Evolutionary conservation across 805 yeast genomes (phyloP), one percentile per base, ranked within the genome.

Genomic region (Saccharomycopsis microspora): DNA sequence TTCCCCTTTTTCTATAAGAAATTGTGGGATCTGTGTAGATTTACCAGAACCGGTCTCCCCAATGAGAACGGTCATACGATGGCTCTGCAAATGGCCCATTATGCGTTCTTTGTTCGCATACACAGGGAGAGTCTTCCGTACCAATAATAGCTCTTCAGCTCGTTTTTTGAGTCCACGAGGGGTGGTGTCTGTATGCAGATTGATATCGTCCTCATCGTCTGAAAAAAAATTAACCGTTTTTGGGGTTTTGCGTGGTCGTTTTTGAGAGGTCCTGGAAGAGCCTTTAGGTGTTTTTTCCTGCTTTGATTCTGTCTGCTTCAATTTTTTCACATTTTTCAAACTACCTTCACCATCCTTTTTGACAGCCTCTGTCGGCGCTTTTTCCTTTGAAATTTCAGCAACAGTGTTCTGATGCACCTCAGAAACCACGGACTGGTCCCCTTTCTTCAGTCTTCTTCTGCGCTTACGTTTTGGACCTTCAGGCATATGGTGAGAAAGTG

Each of bases 41-140:
- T 90, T 90, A 69, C 97, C 97, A 5, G 96, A 86, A 64, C 98
- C 98, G 0, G 98, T 90, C 60, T 90, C 97, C 64, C 97, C 97
- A 60, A 93, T 84, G 19, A 90, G 70, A 1, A 90, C 78, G 0
- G 89, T 78, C 4, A 88, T 94, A 53, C 74, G 80, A 56, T 81
- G 75, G 7, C 65, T 51, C 3, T 64, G 49, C 2, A 90, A 59
- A 52, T 78, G 75, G 6, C 71, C 65, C 51, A 84, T 60, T 11
- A 90, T 73, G 46, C 76, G 72, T 41, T 76, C 79, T 56, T 77
- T 77, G 52, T 85, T 85, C 55, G 75, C 78, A 63, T 72, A 87
- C 31, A 89, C 85, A 0, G 97, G 97, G 41, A 89, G 69, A 0
- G 72, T 67, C 54, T 74, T 61, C 51, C 96, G 67, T 1, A 72